Evolutionary conservation across 805 yeast species (phyloP), one percentile per base, ranked within the genome.

Genomic region (Ogataea kodamae): DNA sequence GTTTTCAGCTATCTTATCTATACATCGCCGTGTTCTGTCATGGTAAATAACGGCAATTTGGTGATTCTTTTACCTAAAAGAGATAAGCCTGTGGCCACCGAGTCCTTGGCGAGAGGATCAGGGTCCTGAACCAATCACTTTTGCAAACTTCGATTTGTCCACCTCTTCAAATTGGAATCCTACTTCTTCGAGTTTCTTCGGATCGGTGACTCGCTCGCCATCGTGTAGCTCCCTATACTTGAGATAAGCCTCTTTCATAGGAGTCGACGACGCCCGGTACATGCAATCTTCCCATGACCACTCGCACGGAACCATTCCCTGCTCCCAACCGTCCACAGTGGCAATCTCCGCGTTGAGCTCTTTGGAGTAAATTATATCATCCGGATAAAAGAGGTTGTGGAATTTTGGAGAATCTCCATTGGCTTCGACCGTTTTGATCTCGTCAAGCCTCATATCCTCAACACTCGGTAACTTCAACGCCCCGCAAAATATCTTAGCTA

Each of bases 401-500:
- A 66, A 72, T 5, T 51, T 52, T 14, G 65, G 50, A 15, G 67
- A 68, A 6, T 61, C 61, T 2, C 81, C 82, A 28, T 66, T 64
- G n/a, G 39, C 48, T 5, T 53, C 53, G 9, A 62, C 54, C 18
- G 72, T 57, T 17, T 61, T 50, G 5, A 46, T 34, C 28, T 71
- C 72, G 56, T 70, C 71, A 20, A 51, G 42, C 21, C 46, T 41
- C 75, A 77, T 78, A 13, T 62, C 71, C 17, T 61, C 64, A 11
- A 48, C 45, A 0, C 66, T 25, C 1, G 89, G 87, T 10, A 81
- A 55, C 12, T 45, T 9, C 2, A 83, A 54, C 29, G 76, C 64
- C 0, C 78, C 78, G 5, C 73, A 55, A 60, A 82, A 74, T 1
- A 78, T 75, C 40, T 88, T 67, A 2, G 84, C 73, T 13, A 83